phyloP scores from a whole-genome alignment of 805 yeast genomes.

The Lipomyces orientalis region DNA sequence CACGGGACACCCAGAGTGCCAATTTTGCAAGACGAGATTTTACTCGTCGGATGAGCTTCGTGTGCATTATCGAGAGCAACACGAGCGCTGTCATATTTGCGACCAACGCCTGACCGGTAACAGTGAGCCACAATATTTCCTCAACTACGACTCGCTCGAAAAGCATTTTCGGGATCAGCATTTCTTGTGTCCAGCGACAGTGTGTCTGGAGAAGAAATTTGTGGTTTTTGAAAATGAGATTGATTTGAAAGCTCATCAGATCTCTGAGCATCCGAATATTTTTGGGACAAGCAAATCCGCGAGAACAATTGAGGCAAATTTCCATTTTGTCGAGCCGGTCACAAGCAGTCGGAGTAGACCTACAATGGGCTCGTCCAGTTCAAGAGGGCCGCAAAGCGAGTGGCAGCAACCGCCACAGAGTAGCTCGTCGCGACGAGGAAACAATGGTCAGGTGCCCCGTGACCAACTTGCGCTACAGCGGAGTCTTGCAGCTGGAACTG shows the following conservation, averaged over 20 bases:
- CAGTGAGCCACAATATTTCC: slow-evolving; percentile 72
- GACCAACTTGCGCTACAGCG: slow-evolving; percentile 9
- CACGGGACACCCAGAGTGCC: slow-evolving; percentile 87
- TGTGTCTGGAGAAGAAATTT: slow-evolving; percentile 86
- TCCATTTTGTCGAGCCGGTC: slow-evolving; percentile 20
- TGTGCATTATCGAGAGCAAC: slow-evolving; percentile 78
- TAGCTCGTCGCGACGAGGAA: background rate
- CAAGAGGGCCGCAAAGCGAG: background rate
- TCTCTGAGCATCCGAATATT: slow-evolving; percentile 75
- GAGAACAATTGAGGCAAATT: slow-evolving; percentile 28
- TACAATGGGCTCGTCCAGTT: slow-evolving; percentile 6
- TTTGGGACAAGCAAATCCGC: slow-evolving; percentile 45
- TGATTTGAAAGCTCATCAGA: slow-evolving; percentile 86
- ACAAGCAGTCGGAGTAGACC: slow-evolving; percentile 10
- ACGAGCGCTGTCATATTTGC: slow-evolving; percentile 90
- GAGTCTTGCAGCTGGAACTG: background rate
- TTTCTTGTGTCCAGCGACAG: slow-evolving; percentile 73
- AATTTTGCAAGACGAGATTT: slow-evolving; percentile 76
- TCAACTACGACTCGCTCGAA: slow-evolving; percentile 74
- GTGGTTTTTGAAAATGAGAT: slow-evolving; percentile 88
- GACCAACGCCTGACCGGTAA: slow-evolving; percentile 61
- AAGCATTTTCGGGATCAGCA: slow-evolving; percentile 77
- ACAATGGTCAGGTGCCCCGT: slow-evolving; percentile 1
- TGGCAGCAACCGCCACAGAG: background rate
- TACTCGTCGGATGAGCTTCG: slow-evolving; percentile 88